Evolutionary conservation across 129 eudicot species (phyloP).

Genomic region (Smallanthus sonchifolius): DNA sequence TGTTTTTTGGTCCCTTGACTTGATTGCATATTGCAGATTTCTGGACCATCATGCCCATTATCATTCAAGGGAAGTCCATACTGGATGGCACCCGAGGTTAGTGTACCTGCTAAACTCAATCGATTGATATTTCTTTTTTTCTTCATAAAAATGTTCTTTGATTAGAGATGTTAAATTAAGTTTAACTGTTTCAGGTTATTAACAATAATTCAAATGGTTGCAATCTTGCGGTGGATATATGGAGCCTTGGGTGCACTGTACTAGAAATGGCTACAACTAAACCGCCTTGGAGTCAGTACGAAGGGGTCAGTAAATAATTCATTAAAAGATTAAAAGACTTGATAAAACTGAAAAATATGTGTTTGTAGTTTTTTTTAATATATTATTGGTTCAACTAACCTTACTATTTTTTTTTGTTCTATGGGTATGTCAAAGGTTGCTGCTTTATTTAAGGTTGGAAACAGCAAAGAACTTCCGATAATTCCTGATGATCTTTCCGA

Average conservation of each 20-base stretch:
- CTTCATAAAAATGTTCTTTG: background rate
- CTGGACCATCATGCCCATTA: constrained; percentile 54
- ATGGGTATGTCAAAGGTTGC: constrained; percentile 49
- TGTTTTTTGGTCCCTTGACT: background rate
- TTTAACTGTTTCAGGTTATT: constrained; percentile 47
- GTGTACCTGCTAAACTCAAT: constrained; percentile 2
- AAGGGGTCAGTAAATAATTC: constrained; percentile 60
- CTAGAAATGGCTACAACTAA: constrained; percentile 82
- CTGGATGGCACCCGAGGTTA: constrained; percentile 77
- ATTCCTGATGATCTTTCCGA: constrained; percentile 69
- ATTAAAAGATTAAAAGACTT: background rate
- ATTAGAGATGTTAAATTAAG: background rate
- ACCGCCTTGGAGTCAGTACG: constrained; percentile 92
- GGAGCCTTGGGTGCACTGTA: constrained; percentile 94
- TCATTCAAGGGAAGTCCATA: constrained; percentile 75
- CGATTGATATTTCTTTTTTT: background rate
- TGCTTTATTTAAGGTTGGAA: constrained; percentile 78
- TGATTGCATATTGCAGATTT: constrained; percentile 38
- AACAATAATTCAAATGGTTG: constrained; percentile 56
- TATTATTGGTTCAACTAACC: background rate
- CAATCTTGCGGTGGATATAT: constrained; percentile 79
- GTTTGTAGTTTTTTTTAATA: background rate
- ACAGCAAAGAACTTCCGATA: constrained; percentile 77
- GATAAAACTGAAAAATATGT: background rate
- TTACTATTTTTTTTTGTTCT: constrained; percentile 7